A percentile compares a stretch with the other conserved stretches of the same genome.
These are phyloP conservation scores for Solanum chacoense DNA, from an alignment of 305 asterid genomes.

Conservation along the genomic window DNA sequence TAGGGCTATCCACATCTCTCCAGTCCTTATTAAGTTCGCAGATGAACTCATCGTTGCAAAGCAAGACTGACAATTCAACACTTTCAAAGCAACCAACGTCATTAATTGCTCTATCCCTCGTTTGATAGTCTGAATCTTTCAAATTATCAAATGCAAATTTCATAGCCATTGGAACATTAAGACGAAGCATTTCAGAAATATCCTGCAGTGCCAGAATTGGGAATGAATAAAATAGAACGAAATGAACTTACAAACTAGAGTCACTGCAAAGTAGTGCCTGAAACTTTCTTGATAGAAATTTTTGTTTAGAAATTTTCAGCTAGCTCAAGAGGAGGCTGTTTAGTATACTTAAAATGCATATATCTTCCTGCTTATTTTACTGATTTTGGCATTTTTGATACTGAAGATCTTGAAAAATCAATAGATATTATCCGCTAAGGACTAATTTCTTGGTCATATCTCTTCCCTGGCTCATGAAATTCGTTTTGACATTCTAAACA, in stretches of 20 bases:
- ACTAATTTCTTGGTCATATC: not conserved
- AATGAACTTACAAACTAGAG: not conserved
- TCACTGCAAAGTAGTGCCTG: not conserved
- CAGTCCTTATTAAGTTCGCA: slow-evolving; percentile 79
- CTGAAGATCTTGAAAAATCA: not conserved
- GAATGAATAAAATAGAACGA: slow-evolving; percentile 5
- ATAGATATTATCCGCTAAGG: not conserved
- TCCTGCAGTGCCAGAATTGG: slow-evolving; percentile 25
- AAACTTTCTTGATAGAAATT: not conserved
- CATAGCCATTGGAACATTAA: slow-evolving; percentile 93
- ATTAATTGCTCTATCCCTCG: slow-evolving; percentile 51
- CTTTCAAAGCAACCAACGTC: slow-evolving; percentile 72
- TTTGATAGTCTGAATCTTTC: slow-evolving; percentile 40
- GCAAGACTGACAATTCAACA: slow-evolving; percentile 80
- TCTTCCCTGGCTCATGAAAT: not conserved
- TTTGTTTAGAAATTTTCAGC: not conserved
- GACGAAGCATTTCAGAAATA: slow-evolving; percentile 78
- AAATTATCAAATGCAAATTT: slow-evolving; percentile 67
- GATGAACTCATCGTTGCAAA: slow-evolving; percentile 87
- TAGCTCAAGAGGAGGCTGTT: not conserved
- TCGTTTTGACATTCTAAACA: not conserved
- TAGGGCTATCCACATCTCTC: slow-evolving; percentile 90
- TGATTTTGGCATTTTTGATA: not conserved
- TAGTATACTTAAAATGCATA: not conserved
- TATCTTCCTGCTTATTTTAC: not conserved